Evolutionary conservation across 139 green algal genomes (phyloP), one percentile per base, ranked within the genome.

Genomic region (Auxenochlorella protothecoides): DNA sequence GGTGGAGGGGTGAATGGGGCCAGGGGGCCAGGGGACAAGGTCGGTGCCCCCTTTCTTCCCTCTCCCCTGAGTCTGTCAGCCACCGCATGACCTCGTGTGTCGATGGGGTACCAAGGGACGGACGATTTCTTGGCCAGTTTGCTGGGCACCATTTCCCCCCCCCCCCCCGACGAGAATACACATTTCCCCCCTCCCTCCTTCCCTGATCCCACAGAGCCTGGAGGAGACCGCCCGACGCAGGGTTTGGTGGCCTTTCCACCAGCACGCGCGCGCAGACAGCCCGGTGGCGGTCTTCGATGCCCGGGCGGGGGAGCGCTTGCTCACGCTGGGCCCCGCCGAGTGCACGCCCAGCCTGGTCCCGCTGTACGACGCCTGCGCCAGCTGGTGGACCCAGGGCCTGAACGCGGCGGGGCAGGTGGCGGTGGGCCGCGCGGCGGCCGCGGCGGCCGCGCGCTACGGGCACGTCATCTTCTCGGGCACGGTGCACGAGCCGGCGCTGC

Each of bases 161-260:
- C 27, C 27, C 1, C 27, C 27, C 27, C 27, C 1, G 27, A 44
- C n/a, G 27, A 44, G 27, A 44, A 44, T 44, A 44, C 0, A 1
- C 27, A 44, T 0, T 44, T 1, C 0, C 27, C 27, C 27, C 27
- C 27, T 44, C 27, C 27, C 27, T 44, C 27, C 27, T 44, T 44
- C 27, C 27, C 27, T 44, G 27, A 44, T 44, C 27, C 27, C 27
- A 44, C 27, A 44, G 27, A 44, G 27, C 27, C 27, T 44, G 0
- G 27, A 44, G 27, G 27, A 44, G 27, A 44, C 27, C 27, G 81
- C 84, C 5, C 66, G 63, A 6, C 8, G 69, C 27, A 72, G 56
- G 27, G 68, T 97, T 55, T 98, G 94, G 94, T 98, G 91, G 90
- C 94, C 94, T 11, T 99, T 99, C 84, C 97, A 92, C 10, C 94